Percentiles rank a stretch among this genome's conserved stretches.
phyloP scores from a whole-genome alignment of 257 asterid genomes.

The Fraxinus anomala region DNA sequence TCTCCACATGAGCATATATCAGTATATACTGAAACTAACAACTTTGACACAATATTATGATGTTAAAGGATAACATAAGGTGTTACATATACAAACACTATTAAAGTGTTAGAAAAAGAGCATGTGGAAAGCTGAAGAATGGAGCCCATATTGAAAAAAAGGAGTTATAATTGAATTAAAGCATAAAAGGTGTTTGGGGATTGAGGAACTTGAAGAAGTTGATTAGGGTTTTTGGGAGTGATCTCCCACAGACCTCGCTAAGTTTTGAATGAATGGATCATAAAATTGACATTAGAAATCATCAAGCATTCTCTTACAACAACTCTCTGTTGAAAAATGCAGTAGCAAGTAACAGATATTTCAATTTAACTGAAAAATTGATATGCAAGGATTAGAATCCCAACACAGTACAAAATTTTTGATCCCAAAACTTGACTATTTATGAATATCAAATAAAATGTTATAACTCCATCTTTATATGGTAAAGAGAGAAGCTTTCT shows the following conservation, averaged over 20 bases:
- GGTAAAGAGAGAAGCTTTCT: not conserved
- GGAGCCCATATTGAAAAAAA: not conserved
- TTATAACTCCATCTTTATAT: too few relatives aligned
- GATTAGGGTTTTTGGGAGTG: not conserved
- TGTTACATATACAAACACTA: conserved; percentile 50
- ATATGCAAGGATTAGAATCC: not conserved
- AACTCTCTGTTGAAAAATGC: not conserved
- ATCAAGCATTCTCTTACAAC: too few relatives aligned
- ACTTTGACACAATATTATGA: conserved; percentile 42
- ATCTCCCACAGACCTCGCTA: not conserved
- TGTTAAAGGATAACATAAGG: conserved; percentile 51
- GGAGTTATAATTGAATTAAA: conserved; percentile 12
- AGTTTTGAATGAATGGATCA: too few relatives aligned
- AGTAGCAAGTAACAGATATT: not conserved
- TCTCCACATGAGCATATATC: not conserved
- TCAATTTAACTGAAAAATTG: not conserved
- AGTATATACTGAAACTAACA: conserved; percentile 32
- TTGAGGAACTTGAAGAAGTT: conserved; percentile 51
- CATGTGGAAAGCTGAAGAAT: conserved; percentile 47
- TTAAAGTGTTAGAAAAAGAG: conserved; percentile 58
- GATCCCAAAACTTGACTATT: not conserved
- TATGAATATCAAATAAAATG: not conserved
- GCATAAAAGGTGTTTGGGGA: conserved; percentile 32
- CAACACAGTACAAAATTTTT: too few relatives aligned
- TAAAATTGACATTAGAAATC: too few relatives aligned